Base-by-base conservation (phyloP, 768 basidiomycete genomes). In the Lactifluus piperatus region DNA sequence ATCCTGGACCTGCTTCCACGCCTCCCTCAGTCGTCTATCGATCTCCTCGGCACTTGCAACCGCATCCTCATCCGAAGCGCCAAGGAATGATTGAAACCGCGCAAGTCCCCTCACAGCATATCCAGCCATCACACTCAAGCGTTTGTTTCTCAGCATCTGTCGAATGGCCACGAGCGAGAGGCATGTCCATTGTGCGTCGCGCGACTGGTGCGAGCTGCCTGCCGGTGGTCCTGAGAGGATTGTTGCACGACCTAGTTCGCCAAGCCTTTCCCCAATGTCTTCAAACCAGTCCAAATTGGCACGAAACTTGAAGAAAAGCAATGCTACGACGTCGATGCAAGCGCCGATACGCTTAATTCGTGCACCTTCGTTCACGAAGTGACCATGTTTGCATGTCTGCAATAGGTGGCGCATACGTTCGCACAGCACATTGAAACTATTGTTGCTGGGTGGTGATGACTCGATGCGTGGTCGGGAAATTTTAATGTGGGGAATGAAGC, bases 151-250 rank as follows among this genome's bases (percentile, higher is more conserved):
- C 30, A 57, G 8, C 46, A 50, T 44, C 39, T n/a, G 27, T 4
- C 39, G 47, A 44, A 43, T 10, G 3, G 30, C 39, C 29, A 56
- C 37, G 39, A 56, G 48, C 16, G 48, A 41, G 26, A 57, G 48
- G 41, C 56, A 57, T 10, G 56, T 50, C 47, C 55, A 49, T n/a
- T 47, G 55, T 18, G 39, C 10, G 10, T 36, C 24, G 48, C 50
- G 50, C 14, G 39, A 32, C 16, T 14, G 29, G 36, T 57, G 24
- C 2, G 47, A 32, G 26, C 26, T 16, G 22, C 8, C 29, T 22
- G 27, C 30, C 6, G 39, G 37, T 4, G 29, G 14, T 44, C 11
- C 18, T n/a, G 29, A 14, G 11, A 8, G n/a, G 30, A 29, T 37
- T n/a, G 43, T 29, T 14, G 46, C 32, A 8, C 22, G 14, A 11